A percentile compares a stretch with the other conserved stretches of the same genome.
These are phyloP conservation scores for Cystobasidium slooffiae DNA, from an alignment of 1,284 basidiomycete species.

Conservation along the genomic window DNA sequence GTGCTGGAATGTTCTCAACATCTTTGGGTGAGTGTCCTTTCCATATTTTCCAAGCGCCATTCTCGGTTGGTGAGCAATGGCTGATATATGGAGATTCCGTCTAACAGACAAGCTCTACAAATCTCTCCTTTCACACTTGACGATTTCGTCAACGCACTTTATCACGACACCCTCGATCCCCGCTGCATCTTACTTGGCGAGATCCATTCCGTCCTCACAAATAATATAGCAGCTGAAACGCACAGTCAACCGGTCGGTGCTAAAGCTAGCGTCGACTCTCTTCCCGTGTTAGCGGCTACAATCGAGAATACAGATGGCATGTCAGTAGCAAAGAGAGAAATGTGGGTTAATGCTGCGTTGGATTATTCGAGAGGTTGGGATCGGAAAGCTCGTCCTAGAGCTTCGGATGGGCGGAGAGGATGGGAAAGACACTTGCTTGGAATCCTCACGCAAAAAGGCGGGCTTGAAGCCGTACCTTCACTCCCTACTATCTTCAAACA, in stretches of 20 bases:
- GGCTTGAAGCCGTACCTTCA: constrained; percentile 70
- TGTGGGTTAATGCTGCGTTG: constrained; percentile 49
- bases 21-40: constrained; percentile 54
- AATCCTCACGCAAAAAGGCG: constrained; percentile 74
- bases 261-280: constrained; percentile 51
- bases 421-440: constrained; percentile 85
- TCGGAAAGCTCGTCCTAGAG: constrained; percentile 55
- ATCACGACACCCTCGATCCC: constrained; percentile 72
- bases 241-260: background rate
- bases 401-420: constrained; percentile 55
- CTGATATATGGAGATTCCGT: background rate
- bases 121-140: constrained; percentile 91
- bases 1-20: constrained; percentile 89
- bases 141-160: constrained; percentile 85
- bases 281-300: constrained; percentile 31
- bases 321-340: constrained; percentile 57
- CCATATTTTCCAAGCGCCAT: background rate
- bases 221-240: constrained; percentile 75
- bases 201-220: constrained; percentile 85
- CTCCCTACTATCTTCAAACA: constrained; percentile 75
- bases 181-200: constrained; percentile 80
- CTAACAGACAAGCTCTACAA: constrained; percentile 74
- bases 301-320: constrained; percentile 52
- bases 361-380: constrained; percentile 47
- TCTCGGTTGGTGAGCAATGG: background rate